Conservation (phyloP, 2,329 filamentous ascomycete species). For the Purpureocillium takamizusanense region DNA sequence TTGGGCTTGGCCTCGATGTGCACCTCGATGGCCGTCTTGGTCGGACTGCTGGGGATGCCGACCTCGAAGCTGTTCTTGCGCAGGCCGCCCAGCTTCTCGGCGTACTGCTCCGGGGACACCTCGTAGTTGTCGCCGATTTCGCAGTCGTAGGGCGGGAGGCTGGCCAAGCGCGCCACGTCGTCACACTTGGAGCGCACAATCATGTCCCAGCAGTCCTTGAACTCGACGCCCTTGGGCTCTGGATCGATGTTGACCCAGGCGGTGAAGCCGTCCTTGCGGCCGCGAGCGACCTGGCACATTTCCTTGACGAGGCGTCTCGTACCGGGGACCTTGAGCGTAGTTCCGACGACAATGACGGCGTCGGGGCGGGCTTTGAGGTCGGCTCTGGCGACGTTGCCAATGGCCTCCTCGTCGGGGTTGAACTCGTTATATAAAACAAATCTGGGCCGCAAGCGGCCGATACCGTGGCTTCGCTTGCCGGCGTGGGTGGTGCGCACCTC, state of each 20-base stretch:
- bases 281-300: conserved; percentile 79
- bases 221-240: conserved; percentile 71
- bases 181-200: conserved; percentile 84
- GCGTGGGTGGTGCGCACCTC: conserved; percentile 63
- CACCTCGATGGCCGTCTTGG: conserved; percentile 10
- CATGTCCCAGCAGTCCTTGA: conserved; percentile 90
- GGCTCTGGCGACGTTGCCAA: conserved; percentile 79
- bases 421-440: conserved; percentile 98
- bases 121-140: conserved; percentile 42
- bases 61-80: conserved; percentile 26
- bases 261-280: conserved; percentile 73
- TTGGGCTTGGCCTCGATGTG: conserved; percentile 24
- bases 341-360: conserved; percentile 89
- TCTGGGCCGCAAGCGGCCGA: conserved; percentile 79
- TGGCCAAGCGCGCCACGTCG: conserved; percentile 68
- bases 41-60: conserved; percentile 15
- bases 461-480: conserved; percentile 86
- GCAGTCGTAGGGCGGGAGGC: conserved; percentile 49
- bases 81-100: conserved; percentile 25
- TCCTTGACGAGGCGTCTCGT: conserved; percentile 84
- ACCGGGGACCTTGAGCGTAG: conserved; percentile 89
- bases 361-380: conserved; percentile 82
- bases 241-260: conserved; percentile 92
- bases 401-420: conserved; percentile 93
- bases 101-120: conserved; percentile 34